Conservation (phyloP, 2,329 filamentous ascomycete genomes). For the Hirsutella rhossiliensis region DNA sequence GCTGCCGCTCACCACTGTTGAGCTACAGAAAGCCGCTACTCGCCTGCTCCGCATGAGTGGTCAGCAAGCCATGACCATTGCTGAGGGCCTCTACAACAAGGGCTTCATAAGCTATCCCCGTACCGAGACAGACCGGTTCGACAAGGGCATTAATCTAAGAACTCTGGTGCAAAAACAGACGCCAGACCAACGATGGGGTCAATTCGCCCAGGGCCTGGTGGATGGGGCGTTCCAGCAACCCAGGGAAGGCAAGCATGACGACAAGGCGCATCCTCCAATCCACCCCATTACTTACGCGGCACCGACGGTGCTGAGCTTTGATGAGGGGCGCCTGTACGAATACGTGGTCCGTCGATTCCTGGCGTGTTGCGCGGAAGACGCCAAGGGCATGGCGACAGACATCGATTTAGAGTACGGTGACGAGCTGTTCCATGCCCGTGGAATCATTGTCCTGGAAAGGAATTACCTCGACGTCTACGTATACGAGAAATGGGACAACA, state of each 20-base stretch:
- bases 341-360: slow-evolving; percentile 87
- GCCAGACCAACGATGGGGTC: slow-evolving; percentile 64
- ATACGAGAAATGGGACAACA: slow-evolving; percentile 94
- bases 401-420: slow-evolving; percentile 75
- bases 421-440: slow-evolving; percentile 71
- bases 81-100: slow-evolving; percentile 81
- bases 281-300: slow-evolving; percentile 84
- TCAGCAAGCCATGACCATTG: slow-evolving; percentile 77
- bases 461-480: slow-evolving; percentile 95
- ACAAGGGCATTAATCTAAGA: slow-evolving; percentile 74
- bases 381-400: slow-evolving; percentile 73
- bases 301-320: slow-evolving; percentile 46
- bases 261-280: slow-evolving; percentile 94
- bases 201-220: slow-evolving; percentile 63
- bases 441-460: slow-evolving; percentile 70
- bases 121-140: slow-evolving; percentile 94
- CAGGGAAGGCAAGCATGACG: slow-evolving; percentile 75
- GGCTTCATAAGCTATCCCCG: slow-evolving; percentile 96
- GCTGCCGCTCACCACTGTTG: slow-evolving; percentile 85
- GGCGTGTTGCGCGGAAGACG: slow-evolving; percentile 91
- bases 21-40: slow-evolving; percentile 91
- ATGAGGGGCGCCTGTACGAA: slow-evolving; percentile 76
- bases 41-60: slow-evolving; percentile 82
- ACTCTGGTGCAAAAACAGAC: slow-evolving; percentile 74
- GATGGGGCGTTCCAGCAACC: slow-evolving; percentile 72